Evolutionary conservation across 352 stramenopile genomes (phyloP).

Genomic region (Hyaloperonospora arabidopsidis): DNA sequence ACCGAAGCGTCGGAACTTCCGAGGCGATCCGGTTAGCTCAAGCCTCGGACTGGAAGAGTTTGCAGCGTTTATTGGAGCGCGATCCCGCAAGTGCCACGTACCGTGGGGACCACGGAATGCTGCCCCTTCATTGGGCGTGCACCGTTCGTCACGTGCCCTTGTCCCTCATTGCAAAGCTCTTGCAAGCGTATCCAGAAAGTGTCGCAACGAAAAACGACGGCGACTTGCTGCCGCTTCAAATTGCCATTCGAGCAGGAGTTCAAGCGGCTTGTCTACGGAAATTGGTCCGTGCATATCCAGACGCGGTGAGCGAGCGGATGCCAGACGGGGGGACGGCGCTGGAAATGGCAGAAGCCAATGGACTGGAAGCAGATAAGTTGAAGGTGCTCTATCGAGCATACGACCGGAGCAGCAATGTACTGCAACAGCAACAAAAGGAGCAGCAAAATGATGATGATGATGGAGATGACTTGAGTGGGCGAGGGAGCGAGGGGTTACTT

Average conservation of each 20-base stretch:
- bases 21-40: constrained; percentile 71
- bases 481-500: too few relatives aligned
- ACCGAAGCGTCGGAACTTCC: constrained; percentile 27
- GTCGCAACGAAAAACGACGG: constrained; percentile 55
- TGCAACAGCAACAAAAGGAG: constrained; percentile 17
- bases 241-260: constrained; percentile 58
- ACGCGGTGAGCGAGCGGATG: constrained; percentile 36
- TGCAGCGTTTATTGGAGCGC: constrained; percentile 57
- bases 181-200: constrained; percentile 54
- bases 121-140: constrained; percentile 78
- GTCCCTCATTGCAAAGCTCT: constrained; percentile 48
- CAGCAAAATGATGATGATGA: constrained; percentile 6
- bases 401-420: constrained; percentile 11
- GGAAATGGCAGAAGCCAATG: constrained; percentile 43
- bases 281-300: constrained; percentile 47
- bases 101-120: constrained; percentile 69
- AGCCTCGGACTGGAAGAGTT: constrained; percentile 64
- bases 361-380: constrained; percentile 33
- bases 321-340: constrained; percentile 43
- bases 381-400: constrained; percentile 38
- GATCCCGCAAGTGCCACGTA: constrained; percentile 38
- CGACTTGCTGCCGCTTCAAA: constrained; percentile 64
- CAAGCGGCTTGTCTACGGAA: constrained; percentile 41
- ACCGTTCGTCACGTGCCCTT: constrained; percentile 57
- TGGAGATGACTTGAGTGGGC: background rate